These are phyloP conservation scores for Pyrus pyrifolia DNA, from an alignment of 306 rosid species.

Conservation along the genomic window DNA sequence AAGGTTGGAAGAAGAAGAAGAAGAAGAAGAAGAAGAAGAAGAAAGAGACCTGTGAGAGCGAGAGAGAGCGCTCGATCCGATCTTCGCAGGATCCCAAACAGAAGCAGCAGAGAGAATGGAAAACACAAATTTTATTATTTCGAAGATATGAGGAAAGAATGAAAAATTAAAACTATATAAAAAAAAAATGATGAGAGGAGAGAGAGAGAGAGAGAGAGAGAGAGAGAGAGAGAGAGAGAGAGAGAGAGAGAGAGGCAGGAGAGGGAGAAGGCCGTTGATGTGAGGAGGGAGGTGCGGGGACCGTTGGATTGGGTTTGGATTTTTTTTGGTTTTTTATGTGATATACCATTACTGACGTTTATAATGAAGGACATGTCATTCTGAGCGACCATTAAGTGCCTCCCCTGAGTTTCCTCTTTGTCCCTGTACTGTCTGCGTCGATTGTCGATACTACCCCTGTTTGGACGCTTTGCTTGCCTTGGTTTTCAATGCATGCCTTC, in stretches of 20 bases:
- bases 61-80: slow-evolving; percentile 34
- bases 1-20: neutral
- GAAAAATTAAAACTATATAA: neutral
- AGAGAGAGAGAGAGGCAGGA: no score
- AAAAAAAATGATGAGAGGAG: neutral
- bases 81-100: slow-evolving; percentile 37
- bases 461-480: slow-evolving; percentile 1
- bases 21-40: no score
- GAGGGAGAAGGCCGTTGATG: no score
- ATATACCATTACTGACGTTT: neutral
- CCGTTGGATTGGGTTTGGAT: slow-evolving; percentile 27
- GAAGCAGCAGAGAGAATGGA: slow-evolving; percentile 13
- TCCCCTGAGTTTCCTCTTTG: slow-evolving; percentile 49
- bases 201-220: neutral
- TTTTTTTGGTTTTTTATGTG: neutral
- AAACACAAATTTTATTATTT: neutral
- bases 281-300: neutral
- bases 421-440: slow-evolving; percentile 34
- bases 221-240: neutral
- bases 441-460: slow-evolving; percentile 21
- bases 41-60: slow-evolving; percentile 7
- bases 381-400: slow-evolving; percentile 37
- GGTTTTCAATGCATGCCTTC: neutral
- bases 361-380: slow-evolving; percentile 22
- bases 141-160: neutral